Evolutionary conservation across 2,329 filamentous ascomycete species (phyloP).

Genomic region (Dactylellina sp.): DNA sequence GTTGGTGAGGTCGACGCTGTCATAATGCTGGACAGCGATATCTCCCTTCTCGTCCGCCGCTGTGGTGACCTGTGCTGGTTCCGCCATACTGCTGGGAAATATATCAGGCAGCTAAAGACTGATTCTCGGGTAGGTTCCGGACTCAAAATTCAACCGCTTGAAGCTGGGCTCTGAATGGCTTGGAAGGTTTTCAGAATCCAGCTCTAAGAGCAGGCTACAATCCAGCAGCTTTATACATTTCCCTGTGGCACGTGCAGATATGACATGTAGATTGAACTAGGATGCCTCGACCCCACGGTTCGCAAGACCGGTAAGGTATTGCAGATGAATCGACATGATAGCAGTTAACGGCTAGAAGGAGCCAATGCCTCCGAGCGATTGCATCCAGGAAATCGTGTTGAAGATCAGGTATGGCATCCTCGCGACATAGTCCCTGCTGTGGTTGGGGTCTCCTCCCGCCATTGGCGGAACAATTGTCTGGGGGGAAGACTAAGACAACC

Average conservation of each 20-base stretch:
- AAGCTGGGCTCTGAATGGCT: constrained; percentile 27
- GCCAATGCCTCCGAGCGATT: constrained; percentile 52
- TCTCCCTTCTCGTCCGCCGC: constrained; percentile 49
- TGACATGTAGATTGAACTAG: constrained; percentile 7
- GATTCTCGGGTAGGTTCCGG: constrained; percentile 22
- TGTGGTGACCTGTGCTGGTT: constrained; percentile 16
- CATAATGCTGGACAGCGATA: constrained; percentile 52
- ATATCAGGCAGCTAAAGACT: constrained; percentile 23
- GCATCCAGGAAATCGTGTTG: constrained; percentile 30
- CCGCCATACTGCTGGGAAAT: constrained; percentile 31
- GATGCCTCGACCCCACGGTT: constrained; percentile 16
- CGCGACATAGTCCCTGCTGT: constrained; percentile 25
- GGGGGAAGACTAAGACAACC: constrained; percentile 49
- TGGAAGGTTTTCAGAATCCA: constrained; percentile 24
- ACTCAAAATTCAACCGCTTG: constrained; percentile 24
- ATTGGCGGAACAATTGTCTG: constrained; percentile 56
- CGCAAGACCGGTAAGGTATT: constrained; percentile 17
- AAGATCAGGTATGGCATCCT: constrained; percentile 37
- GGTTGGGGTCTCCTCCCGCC: constrained; percentile 19
- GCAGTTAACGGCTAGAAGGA: constrained; percentile 40
- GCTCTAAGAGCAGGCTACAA: constrained; percentile 28
- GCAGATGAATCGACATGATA: constrained; percentile 23
- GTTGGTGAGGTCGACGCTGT: constrained; percentile 48
- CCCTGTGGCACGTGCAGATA: constrained; percentile 4
- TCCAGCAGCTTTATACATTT: constrained; percentile 41